Evolutionary conservation across 2,329 filamentous ascomycete species (phyloP), one percentile per base, ranked within the genome.

Genomic region (Truncatella angustata): DNA sequence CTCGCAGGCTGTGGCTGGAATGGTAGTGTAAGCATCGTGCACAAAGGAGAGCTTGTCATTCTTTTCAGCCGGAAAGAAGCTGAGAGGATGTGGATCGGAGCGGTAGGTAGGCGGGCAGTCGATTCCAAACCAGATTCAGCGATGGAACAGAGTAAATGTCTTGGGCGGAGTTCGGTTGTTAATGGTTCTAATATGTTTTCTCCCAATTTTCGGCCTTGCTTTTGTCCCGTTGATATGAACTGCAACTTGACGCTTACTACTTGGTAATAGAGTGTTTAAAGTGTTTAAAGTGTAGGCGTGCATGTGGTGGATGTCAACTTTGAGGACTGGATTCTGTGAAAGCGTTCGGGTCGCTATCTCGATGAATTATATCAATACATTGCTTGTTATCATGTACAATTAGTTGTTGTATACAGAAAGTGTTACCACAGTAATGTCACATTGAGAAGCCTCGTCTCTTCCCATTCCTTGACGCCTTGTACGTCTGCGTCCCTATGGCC

Each of bases 151-250:
- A 73, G 68, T 67, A 71, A 69, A 70, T 72, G 69, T 67, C 62
- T 65, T 49, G 73, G 72, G 72, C 65, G 74, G 74, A 77, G 74
- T 77, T 76, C 68, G 69, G 71, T 74, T 70, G 61, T 66, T 67
- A 65, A 63, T 62, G 71, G 67, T 46, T 69, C 65, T 74, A 74
- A 75, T 75, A 73, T 66, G 68, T 40, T 50, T 42, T 54, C 43
- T 53, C 53, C 16, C 51, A 40, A 35, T 47, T 51, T 16, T 43
- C 32, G 47, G 32, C 44, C 28, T 35, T 54, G 39, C 36, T 43
- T 49, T 18, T 51, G 24, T 16, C 9, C 12, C 11, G 16, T 7
- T 1, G 18, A 26, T 23, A 11, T 28, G 18, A 11, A 16, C 20
- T 34, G 14, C 12, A 12, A 46, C n/a, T n/a, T n/a, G n/a, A n/a